Evolutionary conservation across 768 basidiomycete species (phyloP), one percentile per base, ranked within the genome.

Genomic region (Coprinellus aureogranulatus): DNA sequence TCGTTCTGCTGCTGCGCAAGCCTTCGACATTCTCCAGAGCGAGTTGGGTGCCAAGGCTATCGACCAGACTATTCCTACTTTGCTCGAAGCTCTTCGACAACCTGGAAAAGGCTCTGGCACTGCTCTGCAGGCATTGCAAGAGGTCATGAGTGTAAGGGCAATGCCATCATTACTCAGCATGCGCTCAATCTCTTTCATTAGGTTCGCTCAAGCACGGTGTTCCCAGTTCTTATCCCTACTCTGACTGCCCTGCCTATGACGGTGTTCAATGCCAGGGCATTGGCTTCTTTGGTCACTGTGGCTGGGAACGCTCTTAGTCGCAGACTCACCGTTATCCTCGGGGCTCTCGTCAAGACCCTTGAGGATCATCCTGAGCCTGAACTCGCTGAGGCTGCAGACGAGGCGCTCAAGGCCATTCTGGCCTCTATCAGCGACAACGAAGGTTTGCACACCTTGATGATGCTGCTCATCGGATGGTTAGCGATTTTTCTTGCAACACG

Each of bases 211-310:
- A 81, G 88, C 40, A 94, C 91, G 10, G 94, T 98, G 39, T 98
- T 98, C 91, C 97, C 97, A 0, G 91, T 98, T 20, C 77, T 98
- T 55, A 92, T 99, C 57, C 97, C 95, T 0, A 96, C 94, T 1
- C 77, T 99, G 59, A 94, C 91, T 40, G 84, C 90, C 4, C 83
- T 82, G 6, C 97, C 95, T 0, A 96, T 98, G 84, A 87, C 94
- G 2, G 85, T 89, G 9, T 98, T 98, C 86, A 98, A 98, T 67
- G 92, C 91, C 18, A 86, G 88, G 4, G 97, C 96, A 1, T 76
- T 98, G 10, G 89, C 88, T 2, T 88, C 94, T 0, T 80, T 99
- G 39, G 94, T 98, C 14, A 90, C 91, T 0, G 97, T 98, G 11
- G 97, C 97, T 39, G 96, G 97, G 2, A 83, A 81, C 53, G 94